Conservation (phyloP, 345 rosid species). For the Carallia brachiata region DNA sequence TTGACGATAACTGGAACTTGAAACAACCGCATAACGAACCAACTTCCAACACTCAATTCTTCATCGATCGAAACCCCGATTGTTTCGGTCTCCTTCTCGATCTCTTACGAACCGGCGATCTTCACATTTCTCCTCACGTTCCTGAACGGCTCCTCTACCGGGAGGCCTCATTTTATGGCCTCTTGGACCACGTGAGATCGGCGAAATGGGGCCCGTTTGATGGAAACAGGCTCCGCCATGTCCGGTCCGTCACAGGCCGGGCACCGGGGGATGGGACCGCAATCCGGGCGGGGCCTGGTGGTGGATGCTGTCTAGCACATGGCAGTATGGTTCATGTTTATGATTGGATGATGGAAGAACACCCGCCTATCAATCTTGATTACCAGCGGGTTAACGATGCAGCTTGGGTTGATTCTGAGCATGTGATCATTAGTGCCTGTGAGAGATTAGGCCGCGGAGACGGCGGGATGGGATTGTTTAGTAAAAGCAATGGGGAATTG, state of each 20-base stretch:
- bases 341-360: conserved; percentile 90
- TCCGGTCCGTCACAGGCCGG: conserved; percentile 60
- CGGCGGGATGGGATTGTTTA: conserved; percentile 96
- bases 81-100: conserved; percentile 88
- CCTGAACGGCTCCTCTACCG: conserved; percentile 67
- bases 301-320: conserved; percentile 93
- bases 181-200: conserved; percentile 66
- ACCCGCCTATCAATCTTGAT: conserved; percentile 68
- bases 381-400: conserved; percentile 89
- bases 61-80: conserved; percentile 89
- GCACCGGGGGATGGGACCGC: conserved; percentile 99
- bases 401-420: conserved; percentile 68
- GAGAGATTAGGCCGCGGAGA: conserved; percentile 81
- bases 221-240: conserved; percentile 64
- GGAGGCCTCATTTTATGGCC: conserved; percentile 85
- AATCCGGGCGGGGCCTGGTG: conserved; percentile 86
- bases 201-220: conserved; percentile 87
- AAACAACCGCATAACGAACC: conserved; percentile 18
- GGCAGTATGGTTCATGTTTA: conserved; percentile 87
- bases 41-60: conserved; percentile 32
- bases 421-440: conserved; percentile 67
- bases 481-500: conserved; percentile 64
- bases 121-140: conserved; percentile 60
- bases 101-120: conserved; percentile 95
- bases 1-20: conserved; percentile 77